Evolutionary conservation across 2,329 filamentous ascomycete genomes (phyloP).

Genomic region (Epichloe sylvatica): DNA sequence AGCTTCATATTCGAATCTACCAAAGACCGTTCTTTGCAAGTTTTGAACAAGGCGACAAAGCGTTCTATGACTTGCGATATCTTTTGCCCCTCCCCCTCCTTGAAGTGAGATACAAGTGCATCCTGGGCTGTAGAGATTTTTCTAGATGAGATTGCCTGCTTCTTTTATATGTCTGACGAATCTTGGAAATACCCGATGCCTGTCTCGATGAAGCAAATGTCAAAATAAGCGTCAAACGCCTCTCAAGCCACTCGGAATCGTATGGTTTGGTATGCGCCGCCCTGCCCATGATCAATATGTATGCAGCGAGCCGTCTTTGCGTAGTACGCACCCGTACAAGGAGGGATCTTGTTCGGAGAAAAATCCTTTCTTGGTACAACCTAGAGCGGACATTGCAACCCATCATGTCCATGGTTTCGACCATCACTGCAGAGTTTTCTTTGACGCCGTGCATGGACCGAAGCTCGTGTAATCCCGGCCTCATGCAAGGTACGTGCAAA

Average conservation of each 20-base stretch:
- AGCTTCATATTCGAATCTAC: background rate
- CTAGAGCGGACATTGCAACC: too few species aligned
- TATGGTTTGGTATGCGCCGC: background rate
- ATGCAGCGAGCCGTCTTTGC: background rate
- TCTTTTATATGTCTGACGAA: background rate
- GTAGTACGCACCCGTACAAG: background rate
- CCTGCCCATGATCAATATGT: background rate
- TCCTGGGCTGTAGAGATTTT: background rate
- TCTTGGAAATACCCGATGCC: background rate
- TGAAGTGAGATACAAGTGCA: background rate
- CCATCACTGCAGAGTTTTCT: background rate
- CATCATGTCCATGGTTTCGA: background rate
- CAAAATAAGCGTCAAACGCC: background rate
- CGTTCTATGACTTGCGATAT: background rate
- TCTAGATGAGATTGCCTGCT: background rate
- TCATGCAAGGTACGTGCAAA: background rate
- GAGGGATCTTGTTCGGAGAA: background rate
- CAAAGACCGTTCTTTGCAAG: background rate
- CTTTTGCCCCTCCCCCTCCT: background rate
- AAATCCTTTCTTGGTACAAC: background rate
- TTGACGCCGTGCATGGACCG: background rate
- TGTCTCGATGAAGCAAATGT: background rate
- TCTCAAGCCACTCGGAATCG: background rate
- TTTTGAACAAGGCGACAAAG: background rate
- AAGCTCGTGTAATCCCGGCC: background rate